Conservation (phyloP, 441 rosid genomes). For the Dalechampia spathulata region DNA sequence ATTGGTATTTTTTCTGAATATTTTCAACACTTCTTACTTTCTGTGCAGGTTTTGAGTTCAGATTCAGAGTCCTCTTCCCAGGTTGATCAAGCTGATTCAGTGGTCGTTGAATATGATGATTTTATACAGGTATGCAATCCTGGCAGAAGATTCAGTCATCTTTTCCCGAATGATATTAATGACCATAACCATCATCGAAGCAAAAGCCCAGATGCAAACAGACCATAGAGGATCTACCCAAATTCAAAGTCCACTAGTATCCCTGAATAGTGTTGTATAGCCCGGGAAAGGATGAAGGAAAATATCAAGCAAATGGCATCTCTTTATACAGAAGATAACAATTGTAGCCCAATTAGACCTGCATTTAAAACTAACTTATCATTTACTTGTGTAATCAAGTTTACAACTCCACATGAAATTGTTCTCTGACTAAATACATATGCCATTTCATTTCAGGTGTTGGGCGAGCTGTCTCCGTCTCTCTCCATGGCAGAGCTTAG, state of each 20-base stretch:
- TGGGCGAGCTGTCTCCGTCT: slow-evolving; percentile 82
- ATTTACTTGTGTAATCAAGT: too few species aligned
- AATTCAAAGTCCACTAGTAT: too few species aligned
- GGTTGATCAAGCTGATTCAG: slow-evolving; percentile 43
- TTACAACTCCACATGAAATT: background rate
- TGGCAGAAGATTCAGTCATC: background rate
- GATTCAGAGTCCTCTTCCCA: slow-evolving; percentile 35
- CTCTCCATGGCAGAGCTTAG: slow-evolving; percentile 81
- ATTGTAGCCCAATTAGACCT: too few species aligned
- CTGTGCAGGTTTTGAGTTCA: slow-evolving; percentile 45
- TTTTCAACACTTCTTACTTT: slow-evolving; percentile 2
- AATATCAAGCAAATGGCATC: background rate
- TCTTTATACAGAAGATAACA: background rate
- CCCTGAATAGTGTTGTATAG: background rate
- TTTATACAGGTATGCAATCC: slow-evolving; percentile 59
- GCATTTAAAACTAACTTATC: too few species aligned
- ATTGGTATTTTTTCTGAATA: background rate
- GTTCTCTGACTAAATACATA: background rate
- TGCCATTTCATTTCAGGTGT: slow-evolving; percentile 40
- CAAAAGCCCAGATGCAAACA: too few species aligned
- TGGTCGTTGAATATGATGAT: slow-evolving; percentile 61
- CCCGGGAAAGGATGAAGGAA: background rate
- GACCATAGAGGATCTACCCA: too few species aligned
- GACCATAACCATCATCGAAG: too few species aligned
- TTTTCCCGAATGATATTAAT: too few species aligned